phyloP scores from a whole-genome alignment of 805 yeast genomes.

The Grigorovia yakushimaensis region DNA sequence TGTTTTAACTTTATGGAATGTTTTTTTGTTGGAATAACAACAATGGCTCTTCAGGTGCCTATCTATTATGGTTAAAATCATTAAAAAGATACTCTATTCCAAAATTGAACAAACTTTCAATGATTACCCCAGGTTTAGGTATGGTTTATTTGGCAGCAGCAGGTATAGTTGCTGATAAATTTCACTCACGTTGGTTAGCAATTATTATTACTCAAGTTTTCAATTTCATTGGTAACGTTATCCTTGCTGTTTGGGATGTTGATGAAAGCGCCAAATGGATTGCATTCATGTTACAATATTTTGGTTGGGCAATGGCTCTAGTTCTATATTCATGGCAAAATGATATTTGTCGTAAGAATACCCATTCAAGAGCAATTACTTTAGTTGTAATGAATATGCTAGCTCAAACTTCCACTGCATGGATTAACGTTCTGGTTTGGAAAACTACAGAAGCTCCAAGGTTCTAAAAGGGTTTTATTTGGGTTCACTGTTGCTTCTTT shows the following conservation, averaged over 20 bases:
- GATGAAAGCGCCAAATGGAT: constrained; percentile 53
- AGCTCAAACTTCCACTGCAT: constrained; percentile 52
- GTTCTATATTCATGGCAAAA: constrained; percentile 49
- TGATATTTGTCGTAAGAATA: constrained; percentile 49
- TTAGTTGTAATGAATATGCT: constrained; percentile 47
- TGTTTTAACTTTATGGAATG: constrained; percentile 43
- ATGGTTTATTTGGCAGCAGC: constrained; percentile 38
- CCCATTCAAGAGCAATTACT: constrained; percentile 44
- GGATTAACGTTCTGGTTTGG: constrained; percentile 44
- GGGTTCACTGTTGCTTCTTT: constrained; percentile 39
- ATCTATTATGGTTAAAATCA: constrained; percentile 52
- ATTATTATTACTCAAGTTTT: constrained; percentile 42
- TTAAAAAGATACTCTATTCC: constrained; percentile 33
- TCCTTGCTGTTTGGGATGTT: constrained; percentile 52
- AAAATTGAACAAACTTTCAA: constrained; percentile 40
- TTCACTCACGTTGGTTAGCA: constrained; percentile 44
- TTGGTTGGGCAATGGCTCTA: constrained; percentile 56
- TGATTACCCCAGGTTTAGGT: constrained; percentile 54
- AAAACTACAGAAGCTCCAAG: constrained; percentile 51
- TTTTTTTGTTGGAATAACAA: constrained; percentile 56
- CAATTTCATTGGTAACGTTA: constrained; percentile 43
- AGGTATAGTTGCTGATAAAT: constrained; percentile 41
- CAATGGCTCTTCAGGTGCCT: constrained; percentile 49
- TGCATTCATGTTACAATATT: constrained; percentile 50
- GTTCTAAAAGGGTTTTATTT: constrained; percentile 43